Conservation (phyloP, 306 rosid species). For the Dicorynia guianensis region DNA sequence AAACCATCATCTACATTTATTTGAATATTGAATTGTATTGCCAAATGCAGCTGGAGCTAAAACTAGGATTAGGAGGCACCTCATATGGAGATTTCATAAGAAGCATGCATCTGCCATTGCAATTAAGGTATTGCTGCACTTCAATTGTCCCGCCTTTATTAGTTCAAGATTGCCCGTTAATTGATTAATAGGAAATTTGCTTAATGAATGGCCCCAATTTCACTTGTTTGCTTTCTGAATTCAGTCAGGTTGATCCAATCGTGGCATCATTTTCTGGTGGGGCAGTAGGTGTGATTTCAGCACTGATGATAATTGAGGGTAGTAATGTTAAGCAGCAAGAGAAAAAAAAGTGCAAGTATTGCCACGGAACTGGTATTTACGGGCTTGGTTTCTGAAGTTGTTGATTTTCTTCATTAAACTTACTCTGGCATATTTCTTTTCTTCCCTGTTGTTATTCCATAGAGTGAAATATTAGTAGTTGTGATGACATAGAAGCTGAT, state of each 20-base stretch:
- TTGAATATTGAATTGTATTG: constrained; percentile 31
- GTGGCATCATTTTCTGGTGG: constrained; percentile 99
- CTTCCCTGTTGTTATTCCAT: not conserved
- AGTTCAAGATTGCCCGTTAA: constrained; percentile 22
- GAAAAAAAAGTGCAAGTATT: constrained; percentile 92
- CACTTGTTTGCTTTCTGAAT: constrained; percentile 39
- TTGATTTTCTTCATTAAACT: constrained; percentile 31
- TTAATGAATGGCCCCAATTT: constrained; percentile 31
- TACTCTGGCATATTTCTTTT: constrained; percentile 14
- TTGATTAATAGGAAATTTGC: constrained; percentile 28
- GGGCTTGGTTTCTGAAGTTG: not conserved
- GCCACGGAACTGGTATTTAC: constrained; percentile 83
- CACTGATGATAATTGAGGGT: constrained; percentile 92
- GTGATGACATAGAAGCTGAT: not conserved
- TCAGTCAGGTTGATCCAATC: constrained; percentile 97
- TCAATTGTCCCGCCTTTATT: not conserved
- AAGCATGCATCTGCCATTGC: constrained; percentile 86
- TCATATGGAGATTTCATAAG: constrained; percentile 95
- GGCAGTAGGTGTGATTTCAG: constrained; percentile 94
- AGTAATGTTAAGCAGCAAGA: constrained; percentile 94
- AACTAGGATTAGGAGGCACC: constrained; percentile 90
- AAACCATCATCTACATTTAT: constrained; percentile 16
- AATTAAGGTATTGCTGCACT: constrained; percentile 66
- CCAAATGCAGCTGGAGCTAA: constrained; percentile 82
- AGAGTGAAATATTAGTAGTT: not conserved